phyloP scores from a whole-genome alignment of 768 basidiomycete species.

The Paxillus ammoniavirescens region DNA sequence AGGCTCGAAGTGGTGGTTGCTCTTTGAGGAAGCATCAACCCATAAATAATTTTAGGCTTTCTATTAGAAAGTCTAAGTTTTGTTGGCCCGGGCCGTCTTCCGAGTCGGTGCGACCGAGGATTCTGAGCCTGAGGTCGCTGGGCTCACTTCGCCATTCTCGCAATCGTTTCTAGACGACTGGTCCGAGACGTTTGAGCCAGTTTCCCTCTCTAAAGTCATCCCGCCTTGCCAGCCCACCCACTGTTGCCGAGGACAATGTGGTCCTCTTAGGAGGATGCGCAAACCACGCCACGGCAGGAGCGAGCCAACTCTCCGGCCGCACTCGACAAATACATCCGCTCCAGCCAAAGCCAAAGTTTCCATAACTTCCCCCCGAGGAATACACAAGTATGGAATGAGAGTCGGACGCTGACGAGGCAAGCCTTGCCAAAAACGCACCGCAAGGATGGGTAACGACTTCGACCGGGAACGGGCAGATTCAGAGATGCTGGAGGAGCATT shows the following conservation, averaged over 20 bases:
- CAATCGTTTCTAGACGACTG: background rate
- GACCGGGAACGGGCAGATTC: constrained; percentile 59
- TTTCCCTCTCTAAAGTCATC: background rate
- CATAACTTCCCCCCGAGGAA: constrained; percentile 78
- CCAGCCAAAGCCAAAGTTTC: constrained; percentile 73
- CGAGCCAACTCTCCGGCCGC: constrained; percentile 66
- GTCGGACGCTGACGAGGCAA: background rate
- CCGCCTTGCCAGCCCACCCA: constrained; percentile 51
- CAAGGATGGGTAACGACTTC: constrained; percentile 69
- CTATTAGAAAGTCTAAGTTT: background rate
- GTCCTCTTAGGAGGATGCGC: constrained; percentile 66
- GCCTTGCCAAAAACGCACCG: constrained; percentile 36
- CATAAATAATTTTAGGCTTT: too few relatives aligned
- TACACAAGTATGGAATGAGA: constrained; percentile 23
- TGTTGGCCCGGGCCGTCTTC: background rate
- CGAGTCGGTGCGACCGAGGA: background rate
- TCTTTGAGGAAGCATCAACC: too few relatives aligned
- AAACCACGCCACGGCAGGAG: too few relatives aligned
- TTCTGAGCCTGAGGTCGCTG: background rate
- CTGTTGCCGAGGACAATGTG: constrained; percentile 40
- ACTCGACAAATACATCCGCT: constrained; percentile 62
- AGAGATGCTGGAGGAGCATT: constrained; percentile 19
- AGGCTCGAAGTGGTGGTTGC: too few relatives aligned
- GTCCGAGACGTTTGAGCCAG: background rate
- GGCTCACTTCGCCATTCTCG: constrained; percentile 2